A percentile compares a stretch with the other conserved stretches of the same genome.
Evolutionary conservation across 2,329 filamentous ascomycete species (phyloP).

Genomic region (Exophiala dermatitidis): DNA sequence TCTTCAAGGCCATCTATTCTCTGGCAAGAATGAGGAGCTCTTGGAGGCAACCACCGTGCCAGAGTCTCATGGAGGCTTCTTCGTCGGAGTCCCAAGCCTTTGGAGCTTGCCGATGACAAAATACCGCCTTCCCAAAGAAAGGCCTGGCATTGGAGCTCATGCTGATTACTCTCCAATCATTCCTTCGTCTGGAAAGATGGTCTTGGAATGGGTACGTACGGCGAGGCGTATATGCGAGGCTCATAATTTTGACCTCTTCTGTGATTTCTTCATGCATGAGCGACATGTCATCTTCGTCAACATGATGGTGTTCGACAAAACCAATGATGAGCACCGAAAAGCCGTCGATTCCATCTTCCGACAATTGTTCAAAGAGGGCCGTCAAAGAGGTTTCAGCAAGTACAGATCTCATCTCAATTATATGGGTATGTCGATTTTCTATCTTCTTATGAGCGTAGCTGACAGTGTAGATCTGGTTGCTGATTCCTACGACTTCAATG

Average conservation of each 20-base stretch:
- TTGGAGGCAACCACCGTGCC: slow-evolving; percentile 17
- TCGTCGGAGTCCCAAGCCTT: slow-evolving; percentile 19
- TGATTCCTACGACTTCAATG: slow-evolving; percentile 17
- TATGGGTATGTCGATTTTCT: slow-evolving; percentile 10
- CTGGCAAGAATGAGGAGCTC: slow-evolving; percentile 13
- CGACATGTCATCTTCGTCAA: slow-evolving; percentile 22
- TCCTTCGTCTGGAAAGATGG: slow-evolving; percentile 15
- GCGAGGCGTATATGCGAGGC: slow-evolving; percentile 13
- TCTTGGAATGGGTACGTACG: slow-evolving; percentile 16
- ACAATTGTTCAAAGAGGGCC: slow-evolving; percentile 11
- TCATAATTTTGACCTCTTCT: slow-evolving; percentile 19
- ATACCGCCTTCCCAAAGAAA: slow-evolving; percentile 15
- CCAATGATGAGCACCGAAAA: slow-evolving; percentile 11
- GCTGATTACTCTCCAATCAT: slow-evolving; percentile 22
- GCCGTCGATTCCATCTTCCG: slow-evolving; percentile 17
- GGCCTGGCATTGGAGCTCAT: slow-evolving; percentile 17
- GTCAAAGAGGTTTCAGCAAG: slow-evolving; percentile 18
- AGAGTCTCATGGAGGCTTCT: slow-evolving; percentile 18
- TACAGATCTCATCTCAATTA: slow-evolving; percentile 21
- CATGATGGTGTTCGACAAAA: slow-evolving; percentile 21
- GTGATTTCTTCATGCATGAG: slow-evolving; percentile 23
- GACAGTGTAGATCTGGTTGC: slow-evolving; percentile 12
- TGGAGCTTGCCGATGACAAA: slow-evolving; percentile 20
- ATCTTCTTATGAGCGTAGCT: too few species aligned
- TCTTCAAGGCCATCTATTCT: slow-evolving; percentile 17